Base-by-base conservation (phyloP, 2,329 filamentous ascomycete species). In the Aquanectria penicillioides region DNA sequence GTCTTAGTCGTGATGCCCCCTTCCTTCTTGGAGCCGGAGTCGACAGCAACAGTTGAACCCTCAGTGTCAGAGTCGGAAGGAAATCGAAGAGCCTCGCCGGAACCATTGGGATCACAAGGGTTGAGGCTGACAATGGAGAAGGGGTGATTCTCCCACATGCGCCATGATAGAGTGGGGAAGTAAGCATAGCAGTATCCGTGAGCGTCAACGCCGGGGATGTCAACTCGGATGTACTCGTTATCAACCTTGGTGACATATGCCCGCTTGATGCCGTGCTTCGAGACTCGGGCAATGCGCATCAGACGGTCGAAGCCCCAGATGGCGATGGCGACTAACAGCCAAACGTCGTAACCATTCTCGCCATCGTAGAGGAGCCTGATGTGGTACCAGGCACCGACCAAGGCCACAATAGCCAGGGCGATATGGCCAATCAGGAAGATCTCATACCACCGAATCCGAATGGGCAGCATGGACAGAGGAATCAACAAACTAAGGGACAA, bases 391-490 rank as follows among this genome's bases (percentile, higher is more conserved):
- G 73, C 74, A 3, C 76, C 80, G 2, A 78, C 74, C 2, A 84
- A 43, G 8, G 75, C 67, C 2, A 83, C 51, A 4, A 79, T 67
- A 0, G 79, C 71, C 0, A 83, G 43, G 3, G 74, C 46, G 20
- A 83, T 75, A 38, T 84, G 81, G 8, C 68, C 59, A 6, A 76
- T 61, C 0, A 84, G 71, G 61, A 84, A 84, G 0, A 79, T 25
- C 64, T 82, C 80, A 62, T 80, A 82, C 4, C 67, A 64, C 29
- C 61, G 67, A 28, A 69, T 71, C 10, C 80, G 74, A 15, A 82
- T 38, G 2, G 72, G 72, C 11, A 80, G 64, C 0, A 74, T 62
- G 0, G 75, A 77, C 18, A 71, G 63, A 10, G 73, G 59, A 0
- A 77, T 48, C 2, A 80, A 55, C 2, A 75, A 56, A 1, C 66